phyloP scores from a whole-genome alignment of 495 filamentous ascomycete species.

The Massariosphaeria phaeospora region DNA sequence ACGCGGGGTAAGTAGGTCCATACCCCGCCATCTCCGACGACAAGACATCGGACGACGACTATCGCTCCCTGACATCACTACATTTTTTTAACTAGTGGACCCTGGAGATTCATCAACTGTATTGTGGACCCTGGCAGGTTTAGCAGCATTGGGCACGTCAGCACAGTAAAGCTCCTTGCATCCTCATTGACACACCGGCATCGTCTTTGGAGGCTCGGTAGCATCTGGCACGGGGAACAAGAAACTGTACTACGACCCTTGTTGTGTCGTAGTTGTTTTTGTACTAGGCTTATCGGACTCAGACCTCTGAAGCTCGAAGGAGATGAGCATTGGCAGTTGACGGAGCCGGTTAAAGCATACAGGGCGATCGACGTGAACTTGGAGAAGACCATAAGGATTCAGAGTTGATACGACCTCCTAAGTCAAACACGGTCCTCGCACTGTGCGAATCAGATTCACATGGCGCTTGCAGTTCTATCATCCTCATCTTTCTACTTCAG shows the following conservation, averaged over 20 bases:
- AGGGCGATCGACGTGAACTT: constrained; percentile 46
- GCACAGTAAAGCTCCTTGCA: constrained; percentile 19
- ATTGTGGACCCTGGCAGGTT: no score
- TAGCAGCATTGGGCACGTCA: no score
- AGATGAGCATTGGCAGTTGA: constrained; percentile 42
- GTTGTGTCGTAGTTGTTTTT: no score
- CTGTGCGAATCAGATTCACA: no score
- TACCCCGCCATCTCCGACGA: no score
- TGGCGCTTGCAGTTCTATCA: constrained; percentile 18
- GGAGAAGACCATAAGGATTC: constrained; percentile 42
- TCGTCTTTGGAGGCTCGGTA: constrained; percentile 36
- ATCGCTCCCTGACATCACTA: no score
- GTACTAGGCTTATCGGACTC: no score
- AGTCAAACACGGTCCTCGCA: constrained; percentile 8
- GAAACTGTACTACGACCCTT: constrained; percentile 43
- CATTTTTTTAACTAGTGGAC: no score
- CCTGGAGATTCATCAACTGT: no score
- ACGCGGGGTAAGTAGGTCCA: no score
- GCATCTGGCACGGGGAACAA: constrained; percentile 37
- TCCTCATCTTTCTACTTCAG: constrained; percentile 29
- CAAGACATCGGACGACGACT: no score
- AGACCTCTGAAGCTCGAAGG: constrained; percentile 36
- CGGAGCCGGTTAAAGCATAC: constrained; percentile 39
- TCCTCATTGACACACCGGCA: constrained; percentile 10
- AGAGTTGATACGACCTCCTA: constrained; percentile 11